Base-by-base conservation (phyloP, 2,329 filamentous ascomycete species). In the Cytospora chrysosperma region DNA sequence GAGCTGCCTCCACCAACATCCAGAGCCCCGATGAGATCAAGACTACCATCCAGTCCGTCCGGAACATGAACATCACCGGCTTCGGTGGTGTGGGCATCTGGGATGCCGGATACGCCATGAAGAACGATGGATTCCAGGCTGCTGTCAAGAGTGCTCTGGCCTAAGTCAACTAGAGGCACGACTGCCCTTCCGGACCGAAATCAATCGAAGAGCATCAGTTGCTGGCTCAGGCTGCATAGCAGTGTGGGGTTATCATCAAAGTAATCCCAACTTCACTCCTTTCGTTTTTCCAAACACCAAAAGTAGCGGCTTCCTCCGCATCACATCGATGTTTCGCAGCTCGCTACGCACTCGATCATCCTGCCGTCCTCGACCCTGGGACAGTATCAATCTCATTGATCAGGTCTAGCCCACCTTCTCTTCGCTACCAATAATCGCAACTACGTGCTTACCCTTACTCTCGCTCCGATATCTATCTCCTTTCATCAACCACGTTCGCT, bases 21-120 rank as follows among this genome's bases (percentile, higher is more conserved):
- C 59, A 61, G 51, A 55, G 51, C 5, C 30, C 63, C 19, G 49
- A 58, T 1, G 28, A 62, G 54, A 65, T 65, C 50, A 62, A 59
- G 50, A 30, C 27, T 19, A 65, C 59, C 4, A 55, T 65, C n/a
- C 9, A 27, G 3, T 37, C 34, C 1, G 60, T 62, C 19, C 62
- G 57, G 50, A 49, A 43, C 24, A 57, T 62, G 58, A 52, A 56
- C 7, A n/a, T 58, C 1, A 32, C 47, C 12, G 55, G 56, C 5
- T 57, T 65, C 10, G 63, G 63, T 32, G 63, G 63, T 10, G 59
- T 65, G 19, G 59, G 53, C 4, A 52, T 65, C 50, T 62, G 63
- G 63, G 59, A 65, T 62, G 59, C 63, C 9, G 59, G 59, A 3
- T 55, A 55, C 19, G 59, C 59, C 24, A 47, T 56, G 28, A 19